Base-by-base conservation (phyloP, 202 grass and related monocot genomes). In the Brachypodium distachyon region DNA sequence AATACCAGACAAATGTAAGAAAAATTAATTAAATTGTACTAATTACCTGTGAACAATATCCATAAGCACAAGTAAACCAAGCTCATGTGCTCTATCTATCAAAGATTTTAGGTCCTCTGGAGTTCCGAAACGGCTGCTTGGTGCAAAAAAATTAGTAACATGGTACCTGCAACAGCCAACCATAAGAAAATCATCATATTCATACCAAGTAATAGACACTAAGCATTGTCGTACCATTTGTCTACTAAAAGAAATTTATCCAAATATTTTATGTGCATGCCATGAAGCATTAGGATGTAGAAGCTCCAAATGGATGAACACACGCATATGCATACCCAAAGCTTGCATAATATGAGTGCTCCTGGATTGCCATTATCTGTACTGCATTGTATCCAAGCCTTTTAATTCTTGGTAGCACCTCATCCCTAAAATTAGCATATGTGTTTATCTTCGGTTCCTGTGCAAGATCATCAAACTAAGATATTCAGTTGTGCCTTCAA, bases 281-380 rank as follows among this genome's bases (percentile, higher is more conserved):
- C n/a, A n/a, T 0, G 23, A 62, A 47, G 17, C 53, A 70, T 77
- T 65, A 23, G 34, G 46, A 75, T 65, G 47, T 37, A 76, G 40
- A 57, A 57, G 40, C 9, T 73, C 29, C 39, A 85, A 70, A 77
- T 65, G 23, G 64, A 76, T 46, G 19, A 37, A 55, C 37, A 77
- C 8, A 37, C 18, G 10, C 55, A 72, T 17, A 75, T 72, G 71
- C 18, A 79, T 89, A 97, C 91, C 96, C 96, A 83, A 99, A 99
- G 76, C 96, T 99, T 63, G 83, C 96, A 79, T 99, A 99, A 71
- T 99, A 93, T 7, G 92, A 95, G 60, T 99, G 96, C 56, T 99
- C 96, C 79, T 99, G 96, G 74, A 99, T 96, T 77, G 95, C 95
- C 95, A 98, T 98, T 85, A 98, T 98, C 73, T 98, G 95, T 63